A percentile compares a stretch with the other conserved stretches of the same genome.
phyloP scores from a whole-genome alignment of 805 yeast genomes.

The Yamadazyma takamatsuzukensis region DNA sequence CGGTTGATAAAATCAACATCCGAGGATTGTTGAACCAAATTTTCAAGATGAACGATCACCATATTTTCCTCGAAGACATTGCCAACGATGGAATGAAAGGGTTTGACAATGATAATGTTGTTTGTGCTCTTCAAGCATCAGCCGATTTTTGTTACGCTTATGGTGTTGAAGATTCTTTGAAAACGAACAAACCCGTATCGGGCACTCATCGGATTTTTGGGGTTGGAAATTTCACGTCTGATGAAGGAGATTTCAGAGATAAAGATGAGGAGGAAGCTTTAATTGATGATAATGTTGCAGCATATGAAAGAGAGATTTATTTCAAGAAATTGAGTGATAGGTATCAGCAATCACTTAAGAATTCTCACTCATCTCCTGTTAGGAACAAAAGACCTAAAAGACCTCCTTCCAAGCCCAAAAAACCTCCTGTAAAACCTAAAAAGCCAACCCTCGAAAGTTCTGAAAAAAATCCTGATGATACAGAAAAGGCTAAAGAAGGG shows the following conservation, averaged over 20 bases:
- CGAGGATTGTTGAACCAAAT: constrained; percentile 27
- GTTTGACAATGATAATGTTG: constrained; percentile 24
- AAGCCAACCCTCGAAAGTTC: no score
- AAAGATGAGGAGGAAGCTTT: constrained; percentile 5
- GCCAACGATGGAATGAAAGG: constrained; percentile 8
- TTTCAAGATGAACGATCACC: constrained; percentile 5
- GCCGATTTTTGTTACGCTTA: constrained; percentile 25
- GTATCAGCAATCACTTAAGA: no score
- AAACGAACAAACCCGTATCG: not conserved
- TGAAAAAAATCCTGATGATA: no score
- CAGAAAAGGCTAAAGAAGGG: no score
- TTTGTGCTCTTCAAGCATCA: constrained; percentile 29
- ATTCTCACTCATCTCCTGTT: no score
- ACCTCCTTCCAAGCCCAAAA: no score
- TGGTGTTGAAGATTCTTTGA: constrained; percentile 16
- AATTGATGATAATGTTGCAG: constrained; percentile 9
- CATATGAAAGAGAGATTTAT: constrained; percentile 10
- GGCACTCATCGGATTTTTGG: constrained; percentile 8
- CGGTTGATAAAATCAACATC: constrained; percentile 32
- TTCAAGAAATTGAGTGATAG: constrained; percentile 2
- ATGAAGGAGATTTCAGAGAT: no score
- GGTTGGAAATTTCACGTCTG: constrained; percentile 2
- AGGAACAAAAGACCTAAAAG: no score
- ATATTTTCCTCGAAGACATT: constrained; percentile 6
- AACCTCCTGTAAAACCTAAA: no score